These are phyloP conservation scores for Phytophthora meadii DNA, from an alignment of 352 stramenopile genomes.

Conservation along the genomic window DNA sequence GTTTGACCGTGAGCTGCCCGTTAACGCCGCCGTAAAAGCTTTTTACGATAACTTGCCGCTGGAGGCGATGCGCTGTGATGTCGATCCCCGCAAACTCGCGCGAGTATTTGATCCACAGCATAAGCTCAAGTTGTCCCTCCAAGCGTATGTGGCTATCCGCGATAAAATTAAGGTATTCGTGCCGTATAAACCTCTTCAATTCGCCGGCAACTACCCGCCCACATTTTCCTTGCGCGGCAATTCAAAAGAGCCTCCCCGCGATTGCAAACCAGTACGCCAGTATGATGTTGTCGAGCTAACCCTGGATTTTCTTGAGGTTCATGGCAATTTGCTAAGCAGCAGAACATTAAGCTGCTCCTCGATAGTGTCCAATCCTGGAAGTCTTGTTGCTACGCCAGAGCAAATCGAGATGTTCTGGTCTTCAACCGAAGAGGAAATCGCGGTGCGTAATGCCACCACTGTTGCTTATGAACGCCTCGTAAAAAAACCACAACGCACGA, in stretches of 20 bases:
- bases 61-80: constrained; percentile 82
- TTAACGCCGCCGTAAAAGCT: constrained; percentile 60
- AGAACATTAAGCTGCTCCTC: constrained; percentile 35
- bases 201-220: constrained; percentile 28
- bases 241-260: constrained; percentile 5
- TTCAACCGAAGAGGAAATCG: constrained; percentile 24
- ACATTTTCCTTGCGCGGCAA: constrained; percentile 31
- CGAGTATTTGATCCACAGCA: constrained; percentile 41
- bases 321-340: constrained; percentile 13
- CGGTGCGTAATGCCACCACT: constrained; percentile 24
- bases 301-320: constrained; percentile 20
- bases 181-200: constrained; percentile 42
- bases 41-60: constrained; percentile 80
- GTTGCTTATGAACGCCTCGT: constrained; percentile 36
- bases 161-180: constrained; percentile 41
- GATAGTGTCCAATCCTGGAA: constrained; percentile 23
- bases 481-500: constrained; percentile 27
- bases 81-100: constrained; percentile 41
- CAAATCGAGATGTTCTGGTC: constrained; percentile 36
- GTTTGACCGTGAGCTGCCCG: constrained; percentile 68
- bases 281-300: constrained; percentile 20
- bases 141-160: constrained; percentile 36
- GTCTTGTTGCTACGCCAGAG: constrained; percentile 23
- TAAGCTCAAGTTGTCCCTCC: constrained; percentile 43
- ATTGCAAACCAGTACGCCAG: constrained; percentile 25